These are phyloP conservation scores for Lasiodiplodia hormozganensis DNA, from an alignment of 2,329 filamentous ascomycete species.

Conservation along the genomic window DNA sequence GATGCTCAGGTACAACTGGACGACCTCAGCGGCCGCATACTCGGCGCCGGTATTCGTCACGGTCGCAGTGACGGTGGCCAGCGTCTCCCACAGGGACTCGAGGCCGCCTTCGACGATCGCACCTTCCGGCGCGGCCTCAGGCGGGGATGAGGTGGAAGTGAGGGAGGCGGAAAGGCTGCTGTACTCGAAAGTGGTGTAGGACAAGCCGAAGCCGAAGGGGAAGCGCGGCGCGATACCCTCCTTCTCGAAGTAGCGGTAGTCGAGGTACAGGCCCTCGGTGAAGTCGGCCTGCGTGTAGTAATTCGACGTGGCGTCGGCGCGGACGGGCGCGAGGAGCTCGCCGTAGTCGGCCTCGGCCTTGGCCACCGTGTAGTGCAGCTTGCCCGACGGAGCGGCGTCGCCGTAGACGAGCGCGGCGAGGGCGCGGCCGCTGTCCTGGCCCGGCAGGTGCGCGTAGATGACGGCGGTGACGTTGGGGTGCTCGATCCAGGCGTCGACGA, in stretches of 20 bases:
- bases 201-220: constrained; percentile 47
- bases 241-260: constrained; percentile 60
- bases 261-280: constrained; percentile 59
- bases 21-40: constrained; percentile 45
- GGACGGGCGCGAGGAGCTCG: constrained; percentile 67
- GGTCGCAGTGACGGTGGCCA: constrained; percentile 43
- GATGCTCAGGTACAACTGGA: constrained; percentile 47
- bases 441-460: constrained; percentile 49
- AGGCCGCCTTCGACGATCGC: neutral
- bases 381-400: constrained; percentile 63
- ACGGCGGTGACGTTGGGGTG: constrained; percentile 48
- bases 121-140: constrained; percentile 28
- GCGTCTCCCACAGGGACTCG: constrained; percentile 41
- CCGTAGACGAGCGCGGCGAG: constrained; percentile 61
- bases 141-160: constrained; percentile 39
- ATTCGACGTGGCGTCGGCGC: constrained; percentile 55
- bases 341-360: constrained; percentile 43
- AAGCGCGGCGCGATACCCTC: constrained; percentile 38
- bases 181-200: constrained; percentile 53
- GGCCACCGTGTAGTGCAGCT: constrained; percentile 61
- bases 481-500: constrained; percentile 46
- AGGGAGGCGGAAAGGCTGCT: constrained; percentile 38
- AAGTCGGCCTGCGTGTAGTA: constrained; percentile 54
- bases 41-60: constrained; percentile 45
- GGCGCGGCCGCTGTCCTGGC: constrained; percentile 54